phyloP scores from a whole-genome alignment of 2,329 filamentous ascomycete genomes.

The Fusarium denticulatum region DNA sequence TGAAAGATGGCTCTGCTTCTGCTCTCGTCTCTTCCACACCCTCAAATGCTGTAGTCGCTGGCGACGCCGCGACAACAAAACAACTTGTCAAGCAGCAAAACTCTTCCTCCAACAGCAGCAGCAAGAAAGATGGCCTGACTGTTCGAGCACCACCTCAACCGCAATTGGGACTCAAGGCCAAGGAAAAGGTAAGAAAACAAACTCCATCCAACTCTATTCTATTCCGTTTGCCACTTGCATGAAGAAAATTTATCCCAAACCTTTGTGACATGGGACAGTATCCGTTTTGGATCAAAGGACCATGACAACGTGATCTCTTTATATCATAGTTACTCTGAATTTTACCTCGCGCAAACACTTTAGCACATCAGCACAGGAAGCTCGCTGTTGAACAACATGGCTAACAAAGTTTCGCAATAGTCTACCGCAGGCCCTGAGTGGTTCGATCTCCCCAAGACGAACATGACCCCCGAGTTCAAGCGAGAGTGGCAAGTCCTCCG shows the following conservation, averaged over 20 bases:
- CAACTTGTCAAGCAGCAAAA: slow-evolving; percentile 29
- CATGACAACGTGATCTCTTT: slow-evolving; percentile 68
- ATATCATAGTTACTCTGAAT: slow-evolving; percentile 80
- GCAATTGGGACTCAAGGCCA: slow-evolving; percentile 28
- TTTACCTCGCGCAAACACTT: slow-evolving; percentile 22
- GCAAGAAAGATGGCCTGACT: slow-evolving; percentile 40
- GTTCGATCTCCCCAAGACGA: slow-evolving; percentile 88
- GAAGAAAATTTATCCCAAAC: slow-evolving; percentile 51
- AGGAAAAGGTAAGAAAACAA: slow-evolving; percentile 45
- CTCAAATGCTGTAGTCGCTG: slow-evolving; percentile 29
- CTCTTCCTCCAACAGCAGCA: slow-evolving; percentile 17
- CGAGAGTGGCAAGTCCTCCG: slow-evolving; percentile 88
- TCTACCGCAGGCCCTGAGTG: slow-evolving; percentile 80
- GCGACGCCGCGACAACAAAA: slow-evolving; percentile 20
- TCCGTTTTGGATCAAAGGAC: slow-evolving; percentile 59
- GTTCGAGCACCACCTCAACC: slow-evolving; percentile 41
- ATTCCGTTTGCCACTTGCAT: slow-evolving; percentile 46
- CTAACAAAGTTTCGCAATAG: slow-evolving; percentile 42
- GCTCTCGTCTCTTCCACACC: slow-evolving; percentile 13
- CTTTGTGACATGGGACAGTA: slow-evolving; percentile 52
- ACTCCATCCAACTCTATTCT: neutral
- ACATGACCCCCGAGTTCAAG: slow-evolving; percentile 85
- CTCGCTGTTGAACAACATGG: neutral
- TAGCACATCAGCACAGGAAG: neutral
- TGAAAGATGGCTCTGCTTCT: slow-evolving; percentile 39